Percentiles rank a stretch among this genome's conserved stretches.
Conservation (phyloP, 176 grass and related monocot species). For the Otatea glauca region DNA sequence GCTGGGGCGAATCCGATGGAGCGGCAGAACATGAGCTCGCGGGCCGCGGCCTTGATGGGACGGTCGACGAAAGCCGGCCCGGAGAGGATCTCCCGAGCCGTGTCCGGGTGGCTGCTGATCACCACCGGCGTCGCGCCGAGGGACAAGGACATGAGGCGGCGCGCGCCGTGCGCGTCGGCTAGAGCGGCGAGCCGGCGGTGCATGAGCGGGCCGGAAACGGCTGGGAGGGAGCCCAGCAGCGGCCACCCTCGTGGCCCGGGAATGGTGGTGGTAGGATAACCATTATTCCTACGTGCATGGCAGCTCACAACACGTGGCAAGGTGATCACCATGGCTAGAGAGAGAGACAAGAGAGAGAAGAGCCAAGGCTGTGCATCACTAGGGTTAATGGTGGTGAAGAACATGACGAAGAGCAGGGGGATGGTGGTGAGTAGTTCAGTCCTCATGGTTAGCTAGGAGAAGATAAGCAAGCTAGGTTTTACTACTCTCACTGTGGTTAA, state of each 20-base stretch:
- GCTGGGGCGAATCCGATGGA: slow-evolving; percentile 51
- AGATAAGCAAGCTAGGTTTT: not conserved
- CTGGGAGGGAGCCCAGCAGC: slow-evolving; percentile 30
- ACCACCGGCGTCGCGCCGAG: slow-evolving; percentile 43
- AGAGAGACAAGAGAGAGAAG: slow-evolving; percentile 12
- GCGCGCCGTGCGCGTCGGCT: slow-evolving; percentile 2
- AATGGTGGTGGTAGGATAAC: not conserved
- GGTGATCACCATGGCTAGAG: not conserved
- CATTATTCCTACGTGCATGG: not conserved
- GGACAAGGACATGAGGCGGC: slow-evolving; percentile 48
- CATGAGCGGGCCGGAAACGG: slow-evolving; percentile 31
- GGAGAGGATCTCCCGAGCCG: slow-evolving; percentile 49
- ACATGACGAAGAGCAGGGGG: slow-evolving; percentile 21
- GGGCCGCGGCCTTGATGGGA: slow-evolving; percentile 24
- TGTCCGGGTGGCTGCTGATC: slow-evolving; percentile 49
- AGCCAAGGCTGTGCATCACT: not conserved
- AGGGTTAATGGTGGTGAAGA: not conserved
- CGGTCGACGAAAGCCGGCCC: slow-evolving; percentile 38
- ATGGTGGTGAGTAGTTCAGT: slow-evolving; percentile 12
- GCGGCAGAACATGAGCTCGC: slow-evolving; percentile 53
- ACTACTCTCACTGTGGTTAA: not conserved
- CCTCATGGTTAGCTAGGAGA: slow-evolving; percentile 30
- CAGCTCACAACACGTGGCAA: not conserved
- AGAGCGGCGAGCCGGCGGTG: slow-evolving; percentile 50
- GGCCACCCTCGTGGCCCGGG: slow-evolving; percentile 51